A percentile compares a stretch with the other conserved stretches of the same genome.
Conservation (phyloP, 208 protist species). For the Phytomonas serpens region DNA sequence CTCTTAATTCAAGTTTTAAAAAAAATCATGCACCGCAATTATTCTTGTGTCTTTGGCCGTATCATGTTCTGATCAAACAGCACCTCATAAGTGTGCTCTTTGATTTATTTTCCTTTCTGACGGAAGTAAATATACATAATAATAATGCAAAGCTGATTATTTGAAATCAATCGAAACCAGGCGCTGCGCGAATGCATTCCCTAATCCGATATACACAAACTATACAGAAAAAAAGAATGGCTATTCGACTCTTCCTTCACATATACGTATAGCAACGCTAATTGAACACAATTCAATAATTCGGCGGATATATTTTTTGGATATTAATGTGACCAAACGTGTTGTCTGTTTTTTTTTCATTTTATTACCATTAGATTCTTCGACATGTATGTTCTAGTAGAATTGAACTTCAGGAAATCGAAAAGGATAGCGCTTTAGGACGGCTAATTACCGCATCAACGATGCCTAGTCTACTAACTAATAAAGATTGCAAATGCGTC, state of each 20-base stretch:
- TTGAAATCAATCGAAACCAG: not conserved
- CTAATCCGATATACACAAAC: not conserved
- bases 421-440: conserved; percentile 10
- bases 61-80: not conserved
- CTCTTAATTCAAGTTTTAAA: not conserved
- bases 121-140: not conserved
- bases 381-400: not conserved
- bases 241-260: no score
- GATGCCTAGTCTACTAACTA: not conserved
- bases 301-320: not conserved
- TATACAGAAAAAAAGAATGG: not conserved
- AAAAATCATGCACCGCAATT: not conserved
- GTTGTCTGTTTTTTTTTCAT: conserved; percentile 8
- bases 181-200: not conserved
- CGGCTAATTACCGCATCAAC: not conserved
- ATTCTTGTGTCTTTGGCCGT: not conserved
- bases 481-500: not conserved
- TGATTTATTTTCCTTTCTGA: not conserved
- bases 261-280: not conserved
- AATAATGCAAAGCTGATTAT: not conserved
- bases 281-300: not conserved
- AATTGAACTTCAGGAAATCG: conserved; percentile 11
- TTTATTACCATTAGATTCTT: not conserved
- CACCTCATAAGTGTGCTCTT: not conserved
- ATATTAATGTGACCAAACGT: not conserved